These are phyloP conservation scores for Phaeosphaeria sp. DNA, from an alignment of 2,329 filamentous ascomycete species.

Conservation along the genomic window DNA sequence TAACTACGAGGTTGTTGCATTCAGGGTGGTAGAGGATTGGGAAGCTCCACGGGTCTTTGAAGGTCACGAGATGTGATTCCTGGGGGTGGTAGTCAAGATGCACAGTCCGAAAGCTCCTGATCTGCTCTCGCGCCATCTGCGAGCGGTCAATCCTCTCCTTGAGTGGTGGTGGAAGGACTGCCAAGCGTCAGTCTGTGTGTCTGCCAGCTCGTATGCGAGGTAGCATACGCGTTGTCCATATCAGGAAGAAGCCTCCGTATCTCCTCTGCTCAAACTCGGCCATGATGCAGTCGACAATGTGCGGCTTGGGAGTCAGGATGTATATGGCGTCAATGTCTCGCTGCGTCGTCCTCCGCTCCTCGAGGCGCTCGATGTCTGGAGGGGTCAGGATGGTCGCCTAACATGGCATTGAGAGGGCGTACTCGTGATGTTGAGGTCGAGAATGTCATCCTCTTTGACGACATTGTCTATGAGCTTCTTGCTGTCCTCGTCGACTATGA, in stretches of 20 bases:
- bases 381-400: conserved; percentile 34
- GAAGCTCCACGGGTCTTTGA: conserved; percentile 95
- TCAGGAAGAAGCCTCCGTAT: conserved; percentile 79
- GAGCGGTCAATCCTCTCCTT: conserved; percentile 78
- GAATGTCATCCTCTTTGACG: conserved; percentile 93
- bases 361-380: conserved; percentile 91
- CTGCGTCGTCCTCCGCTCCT: conserved; percentile 82
- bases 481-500: conserved; percentile 85
- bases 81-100: conserved; percentile 89
- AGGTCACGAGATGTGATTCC: conserved; percentile 90
- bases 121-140: conserved; percentile 71
- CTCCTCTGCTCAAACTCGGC: conserved; percentile 86
- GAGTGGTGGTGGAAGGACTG: conserved; percentile 72
- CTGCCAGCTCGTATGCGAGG: neutral
- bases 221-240: conserved; percentile 76
- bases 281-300: conserved; percentile 92
- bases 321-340: conserved; percentile 95
- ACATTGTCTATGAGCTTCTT: conserved; percentile 89
- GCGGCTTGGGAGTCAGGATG: conserved; percentile 81
- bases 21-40: conserved; percentile 88
- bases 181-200: conserved; percentile 19
- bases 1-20: conserved; percentile 82
- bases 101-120: conserved; percentile 81
- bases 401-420: conserved; percentile 45
- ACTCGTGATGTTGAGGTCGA: conserved; percentile 97